Evolutionary conservation across 495 filamentous ascomycete species (phyloP).

Genomic region (Penicillium psychrofluorescens): DNA sequence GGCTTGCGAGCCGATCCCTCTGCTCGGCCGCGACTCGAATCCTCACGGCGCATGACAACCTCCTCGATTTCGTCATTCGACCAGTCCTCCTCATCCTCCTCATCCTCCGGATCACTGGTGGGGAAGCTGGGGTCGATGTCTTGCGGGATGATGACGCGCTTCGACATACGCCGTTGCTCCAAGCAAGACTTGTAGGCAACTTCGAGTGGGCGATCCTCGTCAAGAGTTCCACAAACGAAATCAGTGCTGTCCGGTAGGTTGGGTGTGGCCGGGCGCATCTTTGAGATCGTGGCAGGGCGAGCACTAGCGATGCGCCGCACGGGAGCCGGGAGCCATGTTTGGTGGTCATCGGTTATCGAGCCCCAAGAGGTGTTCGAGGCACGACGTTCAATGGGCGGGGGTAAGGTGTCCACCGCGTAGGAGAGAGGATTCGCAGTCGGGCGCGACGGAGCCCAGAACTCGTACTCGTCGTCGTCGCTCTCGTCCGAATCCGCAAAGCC

Average conservation of each 20-base stretch:
- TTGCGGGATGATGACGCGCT: slow-evolving; percentile 73
- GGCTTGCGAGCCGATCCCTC: slow-evolving; percentile 20
- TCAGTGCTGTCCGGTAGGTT: slow-evolving; percentile 94
- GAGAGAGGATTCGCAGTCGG: slow-evolving; percentile 48
- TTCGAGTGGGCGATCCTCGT: slow-evolving; percentile 92
- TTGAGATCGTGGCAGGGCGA: slow-evolving; percentile 36
- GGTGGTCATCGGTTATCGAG: slow-evolving; percentile 44
- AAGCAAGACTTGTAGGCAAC: slow-evolving; percentile 83
- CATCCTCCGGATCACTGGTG: slow-evolving; percentile 81
- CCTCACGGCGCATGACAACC: slow-evolving; percentile 18
- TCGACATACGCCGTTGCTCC: slow-evolving; percentile 71
- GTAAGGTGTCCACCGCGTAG: slow-evolving; percentile 41
- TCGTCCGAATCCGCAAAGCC: slow-evolving; percentile 89
- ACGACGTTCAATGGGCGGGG: slow-evolving; percentile 37
- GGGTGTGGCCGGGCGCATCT: slow-evolving; percentile 66
- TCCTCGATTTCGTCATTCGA: slow-evolving; percentile 42
- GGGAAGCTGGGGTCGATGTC: slow-evolving; percentile 98
- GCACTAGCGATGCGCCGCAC: slow-evolving; percentile 16
- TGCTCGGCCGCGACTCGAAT: slow-evolving; percentile 27
- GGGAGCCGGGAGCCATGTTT: slow-evolving; percentile 26
- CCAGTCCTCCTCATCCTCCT: slow-evolving; percentile 63
- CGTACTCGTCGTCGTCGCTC: slow-evolving; percentile 62
- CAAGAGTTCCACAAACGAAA: slow-evolving; percentile 94
- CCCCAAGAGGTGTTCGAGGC: slow-evolving; percentile 60
- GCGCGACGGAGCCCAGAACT: slow-evolving; percentile 69